phyloP scores from a whole-genome alignment of 345 rosid species.

The Eucalyptus marginata region DNA sequence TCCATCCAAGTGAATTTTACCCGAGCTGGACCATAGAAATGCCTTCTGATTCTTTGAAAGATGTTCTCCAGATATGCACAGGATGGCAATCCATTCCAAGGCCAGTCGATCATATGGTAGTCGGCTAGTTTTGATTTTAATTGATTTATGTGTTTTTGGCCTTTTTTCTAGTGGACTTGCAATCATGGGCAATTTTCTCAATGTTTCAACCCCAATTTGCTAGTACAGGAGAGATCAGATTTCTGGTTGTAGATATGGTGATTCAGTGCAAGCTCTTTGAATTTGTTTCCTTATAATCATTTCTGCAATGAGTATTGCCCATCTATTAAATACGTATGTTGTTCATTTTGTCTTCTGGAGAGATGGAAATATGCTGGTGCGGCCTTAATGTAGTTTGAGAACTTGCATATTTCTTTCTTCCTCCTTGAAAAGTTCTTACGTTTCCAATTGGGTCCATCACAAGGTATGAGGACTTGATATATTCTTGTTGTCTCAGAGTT shows the following conservation, averaged over 20 bases:
- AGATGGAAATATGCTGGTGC: not conserved
- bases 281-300: not conserved
- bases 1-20: slow-evolving; percentile 68
- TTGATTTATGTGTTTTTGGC: not conserved
- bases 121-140: not conserved
- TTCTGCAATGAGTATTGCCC: not conserved
- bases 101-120: slow-evolving; percentile 32
- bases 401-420: not conserved
- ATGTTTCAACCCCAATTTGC: not conserved
- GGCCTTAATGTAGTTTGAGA: not conserved
- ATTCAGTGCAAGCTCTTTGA: not conserved
- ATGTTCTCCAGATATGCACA: slow-evolving; percentile 42
- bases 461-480: not conserved
- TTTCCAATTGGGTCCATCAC: not conserved
- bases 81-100: slow-evolving; percentile 63
- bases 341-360: not conserved
- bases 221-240: not conserved
- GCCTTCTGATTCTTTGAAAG: slow-evolving; percentile 58
- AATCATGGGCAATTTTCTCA: not conserved
- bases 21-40: slow-evolving; percentile 61
- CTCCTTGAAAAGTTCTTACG: not conserved
- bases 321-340: not conserved
- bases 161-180: not conserved
- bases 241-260: not conserved
- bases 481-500: not conserved